A percentile compares a stretch with the other conserved stretches of the same genome.
Conservation (phyloP, 495 filamentous ascomycete species). For the Hyaloscypha finlandica region DNA sequence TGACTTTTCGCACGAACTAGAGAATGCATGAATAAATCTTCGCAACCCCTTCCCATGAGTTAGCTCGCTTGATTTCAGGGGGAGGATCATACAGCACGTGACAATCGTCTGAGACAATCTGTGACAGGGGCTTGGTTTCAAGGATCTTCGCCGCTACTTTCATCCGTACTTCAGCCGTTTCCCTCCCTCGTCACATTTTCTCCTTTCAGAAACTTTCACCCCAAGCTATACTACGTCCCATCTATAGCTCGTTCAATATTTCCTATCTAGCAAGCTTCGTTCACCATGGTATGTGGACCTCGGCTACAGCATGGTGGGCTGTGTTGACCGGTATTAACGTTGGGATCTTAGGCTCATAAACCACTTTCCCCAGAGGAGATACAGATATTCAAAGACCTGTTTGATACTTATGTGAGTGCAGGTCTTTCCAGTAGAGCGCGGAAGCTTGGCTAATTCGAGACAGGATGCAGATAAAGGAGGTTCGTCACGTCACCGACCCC, state of each 20-base stretch:
- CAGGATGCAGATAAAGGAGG: constrained; percentile 40
- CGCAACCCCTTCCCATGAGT: background rate
- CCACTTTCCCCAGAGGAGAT: constrained; percentile 37
- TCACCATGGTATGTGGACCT: background rate
- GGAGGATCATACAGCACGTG: background rate
- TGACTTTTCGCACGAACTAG: too few species aligned
- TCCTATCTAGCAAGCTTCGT: background rate
- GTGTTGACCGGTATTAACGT: background rate
- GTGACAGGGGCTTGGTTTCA: background rate
- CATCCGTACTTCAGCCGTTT: background rate
- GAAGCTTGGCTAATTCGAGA: background rate
- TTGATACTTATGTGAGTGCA: constrained; percentile 39
- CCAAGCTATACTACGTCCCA: background rate
- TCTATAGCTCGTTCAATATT: background rate
- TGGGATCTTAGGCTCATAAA: constrained; percentile 9
- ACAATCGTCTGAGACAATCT: background rate
- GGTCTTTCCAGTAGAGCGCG: background rate
- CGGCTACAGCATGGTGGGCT: background rate
- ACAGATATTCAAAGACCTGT: constrained; percentile 39
- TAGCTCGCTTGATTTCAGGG: background rate
- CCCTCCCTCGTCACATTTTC: background rate
- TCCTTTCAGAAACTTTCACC: background rate
- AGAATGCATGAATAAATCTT: background rate
- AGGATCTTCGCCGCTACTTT: background rate
- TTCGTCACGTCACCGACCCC: constrained; percentile 18